These are phyloP conservation scores for Crucibulum laeve DNA, from an alignment of 768 basidiomycete genomes.

Conservation along the genomic window DNA sequence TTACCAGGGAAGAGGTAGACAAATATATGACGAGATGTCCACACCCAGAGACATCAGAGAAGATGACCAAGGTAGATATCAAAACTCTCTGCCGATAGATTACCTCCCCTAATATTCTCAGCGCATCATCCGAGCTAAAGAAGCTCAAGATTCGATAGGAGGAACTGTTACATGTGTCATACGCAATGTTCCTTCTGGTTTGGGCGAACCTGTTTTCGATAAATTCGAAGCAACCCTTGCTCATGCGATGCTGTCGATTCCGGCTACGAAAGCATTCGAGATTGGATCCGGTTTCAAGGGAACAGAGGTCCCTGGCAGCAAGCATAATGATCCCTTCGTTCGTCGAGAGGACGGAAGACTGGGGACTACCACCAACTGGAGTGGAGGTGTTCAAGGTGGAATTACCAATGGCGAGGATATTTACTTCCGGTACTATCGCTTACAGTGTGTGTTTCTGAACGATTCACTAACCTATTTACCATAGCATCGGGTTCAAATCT, in stretches of 20 bases:
- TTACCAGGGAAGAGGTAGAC: constrained; percentile 89
- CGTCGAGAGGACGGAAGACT: constrained; percentile 61
- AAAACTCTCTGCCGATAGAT: neutral
- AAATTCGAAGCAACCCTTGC: constrained; percentile 95
- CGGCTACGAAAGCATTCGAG: constrained; percentile 97
- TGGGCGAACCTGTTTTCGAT: constrained; percentile 98
- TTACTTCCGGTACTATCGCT: constrained; percentile 75
- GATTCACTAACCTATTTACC: neutral
- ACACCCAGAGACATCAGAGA: constrained; percentile 80
- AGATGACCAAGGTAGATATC: constrained; percentile 75
- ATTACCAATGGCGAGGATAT: constrained; percentile 97
- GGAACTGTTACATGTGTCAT: constrained; percentile 98
- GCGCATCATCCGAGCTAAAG: constrained; percentile 94
- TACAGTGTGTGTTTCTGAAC: neutral
- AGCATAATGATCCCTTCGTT: constrained; percentile 90
- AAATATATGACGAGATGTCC: constrained; percentile 86
- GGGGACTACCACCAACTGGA: constrained; percentile 90
- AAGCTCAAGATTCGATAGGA: constrained; percentile 89
- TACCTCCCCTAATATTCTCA: constrained; percentile 21
- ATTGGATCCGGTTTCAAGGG: constrained; percentile 96
- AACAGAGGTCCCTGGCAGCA: constrained; percentile 87
- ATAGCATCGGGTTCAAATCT: constrained; percentile 93
- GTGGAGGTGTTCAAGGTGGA: constrained; percentile 95
- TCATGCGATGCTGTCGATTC: constrained; percentile 98
- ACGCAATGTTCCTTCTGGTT: constrained; percentile 82